Base-by-base conservation (phyloP, 768 basidiomycete genomes). In the Hysterangium stoloniferum region DNA sequence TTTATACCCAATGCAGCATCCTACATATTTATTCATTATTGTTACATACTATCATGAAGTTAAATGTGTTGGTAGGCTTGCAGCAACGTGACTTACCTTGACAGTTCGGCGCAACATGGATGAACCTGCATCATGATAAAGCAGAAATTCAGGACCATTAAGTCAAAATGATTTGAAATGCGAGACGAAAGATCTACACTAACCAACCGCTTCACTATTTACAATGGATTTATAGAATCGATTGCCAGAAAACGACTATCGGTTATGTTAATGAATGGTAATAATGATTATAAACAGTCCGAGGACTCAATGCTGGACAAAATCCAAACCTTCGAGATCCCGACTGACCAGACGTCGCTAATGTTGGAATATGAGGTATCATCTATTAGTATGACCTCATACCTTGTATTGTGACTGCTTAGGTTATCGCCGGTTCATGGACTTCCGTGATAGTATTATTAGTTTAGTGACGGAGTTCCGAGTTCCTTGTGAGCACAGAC, bases 271-370 rank as follows among this genome's bases (percentile, higher is more conserved):
- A n/a, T n/a, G n/a, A n/a, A n/a, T n/a, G n/a, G n/a, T n/a, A n/a
- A n/a, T n/a, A n/a, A n/a, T n/a, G n/a, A n/a, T n/a, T n/a, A n/a
- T n/a, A n/a, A 3, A 27, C 17, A 27, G 13, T 48, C n/a, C n/a
- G 33, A 29, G 3, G 44, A n/a, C 38, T 32, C 2, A 27, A 27
- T 19, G 4, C 4, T 17, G 28, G 12, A 20, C 27, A 25, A 12
- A 19, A 17, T n/a, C 12, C 15, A 20, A 9, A 42, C 49, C 49
- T 40, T 51, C 38, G 19, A 51, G 49, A 29, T 51, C 49, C 1
- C 29, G 6, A 9, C 49, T 40, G 15, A 51, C 49, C 25, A 51
- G 27, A 11, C 40, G 49, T 17, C 49, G 49, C 49, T 41, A n/a
- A n/a, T n/a, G n/a, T n/a, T n/a, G n/a, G n/a, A n/a, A n/a, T n/a